Conservation (phyloP, 2,329 filamentous ascomycete species). For the Cercospora brassicicola region DNA sequence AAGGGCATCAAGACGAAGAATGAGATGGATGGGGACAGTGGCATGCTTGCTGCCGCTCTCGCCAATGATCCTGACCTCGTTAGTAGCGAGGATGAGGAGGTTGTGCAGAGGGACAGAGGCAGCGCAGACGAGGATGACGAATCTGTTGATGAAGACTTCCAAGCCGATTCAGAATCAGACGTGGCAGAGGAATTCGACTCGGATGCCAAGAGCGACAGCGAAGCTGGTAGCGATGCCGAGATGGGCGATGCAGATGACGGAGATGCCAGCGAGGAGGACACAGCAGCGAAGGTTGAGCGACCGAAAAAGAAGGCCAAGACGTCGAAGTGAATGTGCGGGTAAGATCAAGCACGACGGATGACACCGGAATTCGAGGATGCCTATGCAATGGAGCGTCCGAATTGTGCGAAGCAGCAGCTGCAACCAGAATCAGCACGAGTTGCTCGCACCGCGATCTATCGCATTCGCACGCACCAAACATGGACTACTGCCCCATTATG, state of each 20-base stretch:
- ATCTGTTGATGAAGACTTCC: constrained; percentile 93
- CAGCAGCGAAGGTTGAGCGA: constrained; percentile 56
- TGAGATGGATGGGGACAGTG: constrained; percentile 87
- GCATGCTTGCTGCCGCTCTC: constrained; percentile 74
- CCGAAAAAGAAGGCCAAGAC: constrained; percentile 67
- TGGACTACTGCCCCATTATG: not conserved
- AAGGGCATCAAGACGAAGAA: constrained; percentile 97
- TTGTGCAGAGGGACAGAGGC: constrained; percentile 74
- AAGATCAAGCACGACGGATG: not conserved
- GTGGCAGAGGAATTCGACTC: constrained; percentile 96
- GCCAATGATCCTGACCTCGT: constrained; percentile 75
- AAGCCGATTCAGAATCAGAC: constrained; percentile 86
- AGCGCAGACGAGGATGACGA: constrained; percentile 96
- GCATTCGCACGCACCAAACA: not conserved
- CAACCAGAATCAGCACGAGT: not conserved
- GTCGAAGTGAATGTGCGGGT: constrained; percentile 15
- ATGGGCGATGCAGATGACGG: constrained; percentile 60
- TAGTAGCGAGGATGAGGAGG: constrained; percentile 78
- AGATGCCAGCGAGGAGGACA: constrained; percentile 47
- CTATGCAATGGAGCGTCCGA: not conserved
- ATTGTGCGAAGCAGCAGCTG: not conserved
- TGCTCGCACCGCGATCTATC: not conserved
- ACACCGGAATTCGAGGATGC: not conserved
- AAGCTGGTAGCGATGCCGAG: constrained; percentile 64
- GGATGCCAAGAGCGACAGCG: constrained; percentile 76